Conservation (phyloP, 2,329 filamentous ascomycete species). For the Beauveria brongniartii region DNA sequence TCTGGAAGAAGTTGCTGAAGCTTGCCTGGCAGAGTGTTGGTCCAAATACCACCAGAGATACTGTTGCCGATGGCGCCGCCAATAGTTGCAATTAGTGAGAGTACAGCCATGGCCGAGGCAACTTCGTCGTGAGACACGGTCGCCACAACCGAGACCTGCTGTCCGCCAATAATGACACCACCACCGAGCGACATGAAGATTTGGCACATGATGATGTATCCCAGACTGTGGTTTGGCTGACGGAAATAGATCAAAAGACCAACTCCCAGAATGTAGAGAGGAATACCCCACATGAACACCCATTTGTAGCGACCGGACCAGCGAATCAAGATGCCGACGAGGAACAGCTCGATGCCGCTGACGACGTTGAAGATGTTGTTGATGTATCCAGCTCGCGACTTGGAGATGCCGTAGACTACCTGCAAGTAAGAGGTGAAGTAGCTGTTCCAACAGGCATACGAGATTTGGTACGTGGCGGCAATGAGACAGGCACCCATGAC, state of each 20-base stretch:
- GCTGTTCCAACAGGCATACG: constrained; percentile 27
- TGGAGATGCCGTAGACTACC: constrained; percentile 25
- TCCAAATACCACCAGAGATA: constrained; percentile 27
- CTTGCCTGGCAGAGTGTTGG: constrained; percentile 27
- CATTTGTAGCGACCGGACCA: constrained; percentile 26
- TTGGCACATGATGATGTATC: constrained; percentile 31
- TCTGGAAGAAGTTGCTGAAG: constrained; percentile 32
- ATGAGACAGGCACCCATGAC: constrained; percentile 20
- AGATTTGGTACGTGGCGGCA: constrained; percentile 20
- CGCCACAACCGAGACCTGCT: constrained; percentile 27
- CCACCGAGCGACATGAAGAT: constrained; percentile 26
- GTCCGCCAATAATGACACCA: constrained; percentile 20
- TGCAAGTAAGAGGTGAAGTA: constrained; percentile 36
- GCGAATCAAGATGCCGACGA: constrained; percentile 30
- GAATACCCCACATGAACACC: constrained; percentile 22
- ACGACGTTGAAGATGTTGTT: constrained; percentile 29
- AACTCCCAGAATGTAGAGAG: constrained; percentile 22
- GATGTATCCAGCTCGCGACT: constrained; percentile 24
- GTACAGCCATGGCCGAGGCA: constrained; percentile 26
- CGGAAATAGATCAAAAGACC: constrained; percentile 29
- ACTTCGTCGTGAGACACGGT: constrained; percentile 24
- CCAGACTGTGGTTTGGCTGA: constrained; percentile 20
- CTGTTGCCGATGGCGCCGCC: constrained; percentile 25
- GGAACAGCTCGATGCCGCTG: constrained; percentile 27
- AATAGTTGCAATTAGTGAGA: constrained; percentile 22